Base-by-base conservation (phyloP, 192 early-diverging fungal species). In the Linnemannia exigua region DNA sequence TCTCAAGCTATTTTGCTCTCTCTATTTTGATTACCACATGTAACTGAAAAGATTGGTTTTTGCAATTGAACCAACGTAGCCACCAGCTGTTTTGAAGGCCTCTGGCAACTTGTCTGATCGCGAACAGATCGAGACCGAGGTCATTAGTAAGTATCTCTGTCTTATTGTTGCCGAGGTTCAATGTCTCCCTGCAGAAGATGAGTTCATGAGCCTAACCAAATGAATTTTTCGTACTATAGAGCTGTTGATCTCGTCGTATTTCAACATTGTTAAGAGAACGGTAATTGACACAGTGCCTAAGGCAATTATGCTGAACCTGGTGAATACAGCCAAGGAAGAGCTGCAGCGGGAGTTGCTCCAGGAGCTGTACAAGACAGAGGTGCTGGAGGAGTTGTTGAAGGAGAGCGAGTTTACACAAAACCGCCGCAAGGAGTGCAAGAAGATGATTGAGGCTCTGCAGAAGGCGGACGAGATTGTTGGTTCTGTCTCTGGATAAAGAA, bases 241-340 rank as follows among this genome's bases (percentile, higher is more conserved):
- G 89, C 90, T 99, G 69, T 90, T 99, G 74, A 97, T 99, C 73
- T 93, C 96, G 75, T 99, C 98, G 25, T 99, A 99, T 92, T 99
- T 94, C 87, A 96, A 97, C 88, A 99, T 99, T 91, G 98, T 99
- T 58, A 99, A 99, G 91, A 95, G 98, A 78, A 99, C 98, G 14
- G 91, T 97, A 54, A 92, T 97, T 72, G 99, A 99, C 87, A 95
- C 99, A 90, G 95, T 99, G 0, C 99, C 99, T 58, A 99, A 99
- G 89, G 96, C 98, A 9, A 94, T 99, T 75, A 98, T 99, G 98
- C 92, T 99, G 68, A 99, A 98, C 89, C 91, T 99, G 69, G 99
- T 99, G 8, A 91, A 89, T 75, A 88, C 93, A 67, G 92, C 97
- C 44, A 98, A 96, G 88, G 97, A 99, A 67, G 96, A 96, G 77